Conservation (phyloP, 129 eudicot species). For the Tanacetum coccineum region DNA sequence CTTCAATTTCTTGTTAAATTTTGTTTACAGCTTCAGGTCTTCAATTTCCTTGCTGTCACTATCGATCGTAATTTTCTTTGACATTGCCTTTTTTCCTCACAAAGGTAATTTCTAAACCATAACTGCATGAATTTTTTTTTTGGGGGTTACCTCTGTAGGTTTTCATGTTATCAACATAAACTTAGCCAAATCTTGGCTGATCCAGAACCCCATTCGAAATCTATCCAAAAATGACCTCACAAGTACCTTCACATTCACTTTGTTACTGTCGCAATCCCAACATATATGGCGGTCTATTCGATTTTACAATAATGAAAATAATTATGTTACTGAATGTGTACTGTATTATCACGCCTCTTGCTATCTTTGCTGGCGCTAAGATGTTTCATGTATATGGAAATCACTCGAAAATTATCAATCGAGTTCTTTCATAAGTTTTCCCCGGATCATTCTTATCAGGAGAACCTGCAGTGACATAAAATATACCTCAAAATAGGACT, state of each 20-base stretch:
- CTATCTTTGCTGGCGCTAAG: conserved; percentile 8
- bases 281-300: no score
- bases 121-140: conserved; percentile 46
- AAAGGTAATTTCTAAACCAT: conserved; percentile 43
- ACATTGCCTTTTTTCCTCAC: neutral
- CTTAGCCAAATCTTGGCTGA: conserved; percentile 48
- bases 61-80: neutral
- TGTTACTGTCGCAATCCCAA: conserved; percentile 14
- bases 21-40: neutral
- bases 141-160: conserved; percentile 39
- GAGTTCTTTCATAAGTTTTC: conserved; percentile 22
- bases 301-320: neutral
- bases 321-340: neutral
- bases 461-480: conserved; percentile 12
- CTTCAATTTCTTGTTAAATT: neutral
- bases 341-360: conserved; percentile 3
- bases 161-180: conserved; percentile 35
- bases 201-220: conserved; percentile 49
- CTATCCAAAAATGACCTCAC: conserved; percentile 60
- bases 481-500: neutral
- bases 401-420: conserved; percentile 17
- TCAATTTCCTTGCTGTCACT: neutral
- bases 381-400: conserved; percentile 12
- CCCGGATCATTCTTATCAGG: neutral
- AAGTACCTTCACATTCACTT: conserved; percentile 36